A percentile compares a stretch with the other conserved stretches of the same genome.
Evolutionary conservation across 768 basidiomycete genomes (phyloP).

Genomic region (Tulasnella sp.): DNA sequence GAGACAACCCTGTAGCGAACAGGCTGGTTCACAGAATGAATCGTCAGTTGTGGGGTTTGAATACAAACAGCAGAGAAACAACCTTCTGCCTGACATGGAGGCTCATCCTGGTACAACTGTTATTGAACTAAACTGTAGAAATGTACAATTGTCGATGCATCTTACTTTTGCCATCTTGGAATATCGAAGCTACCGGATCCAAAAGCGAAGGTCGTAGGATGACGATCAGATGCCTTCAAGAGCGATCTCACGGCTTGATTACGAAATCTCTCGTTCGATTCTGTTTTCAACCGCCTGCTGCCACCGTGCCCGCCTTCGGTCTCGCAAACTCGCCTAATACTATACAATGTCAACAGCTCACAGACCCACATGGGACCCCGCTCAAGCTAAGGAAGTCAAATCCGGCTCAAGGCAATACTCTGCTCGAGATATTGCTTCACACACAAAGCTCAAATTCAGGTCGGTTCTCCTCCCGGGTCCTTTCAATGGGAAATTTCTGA

Average conservation of each 20-base stretch:
- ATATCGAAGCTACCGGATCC: not conserved
- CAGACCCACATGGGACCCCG: slow-evolving; percentile 96
- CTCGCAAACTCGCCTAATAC: not conserved
- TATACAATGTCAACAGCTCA: slow-evolving; percentile 79
- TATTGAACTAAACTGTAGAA: not conserved
- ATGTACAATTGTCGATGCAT: not conserved
- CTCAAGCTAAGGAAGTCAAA: slow-evolving; percentile 86
- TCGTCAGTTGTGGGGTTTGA: not conserved
- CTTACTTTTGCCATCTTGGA: not conserved
- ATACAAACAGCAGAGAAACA: not conserved
- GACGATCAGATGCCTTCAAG: not conserved
- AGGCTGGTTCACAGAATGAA: slow-evolving; percentile 39
- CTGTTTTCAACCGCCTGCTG: not conserved
- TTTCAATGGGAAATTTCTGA: not conserved
- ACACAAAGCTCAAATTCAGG: slow-evolving; percentile 98
- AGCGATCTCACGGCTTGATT: not conserved
- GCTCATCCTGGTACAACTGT: slow-evolving; percentile 15
- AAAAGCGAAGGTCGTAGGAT: not conserved
- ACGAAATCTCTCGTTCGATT: not conserved
- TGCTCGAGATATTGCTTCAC: slow-evolving; percentile 85
- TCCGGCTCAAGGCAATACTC: slow-evolving; percentile 90
- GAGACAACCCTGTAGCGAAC: slow-evolving; percentile 54
- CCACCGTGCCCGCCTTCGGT: not conserved
- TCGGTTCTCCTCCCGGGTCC: slow-evolving; percentile 34
- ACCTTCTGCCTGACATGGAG: slow-evolving; percentile 29